Evolutionary conservation across 2,329 filamentous ascomycete genomes (phyloP), one percentile per base, ranked within the genome.

Genomic region (Pestalotiopsis sp.): DNA sequence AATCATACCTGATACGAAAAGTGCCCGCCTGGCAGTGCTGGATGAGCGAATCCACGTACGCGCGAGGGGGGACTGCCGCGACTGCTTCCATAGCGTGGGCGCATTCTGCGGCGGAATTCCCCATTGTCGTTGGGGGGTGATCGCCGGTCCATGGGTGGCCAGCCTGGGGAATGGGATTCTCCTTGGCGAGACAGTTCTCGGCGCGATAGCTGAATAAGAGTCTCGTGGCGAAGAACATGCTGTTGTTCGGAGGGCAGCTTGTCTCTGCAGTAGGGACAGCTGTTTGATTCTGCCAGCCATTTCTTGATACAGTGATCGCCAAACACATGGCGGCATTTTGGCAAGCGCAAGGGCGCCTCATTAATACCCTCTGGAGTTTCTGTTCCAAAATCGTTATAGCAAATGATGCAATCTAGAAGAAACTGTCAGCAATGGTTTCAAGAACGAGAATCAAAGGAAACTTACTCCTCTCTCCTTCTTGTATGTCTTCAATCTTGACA

Each of bases 251-350:
- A 85, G 2, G 83, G 86, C 26, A 91, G 79, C 72, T 89, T 88
- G 70, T 88, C 84, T 30, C 89, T 85, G 75, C 89, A 91, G 72
- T 90, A 90, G 0, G 89, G 89, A 71, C 89, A 91, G 66, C 82
- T 89, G 71, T 89, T 84, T 1, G 86, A 86, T 59, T 90, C 86
- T 65, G 87, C 82, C 56, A 91, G 84, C 89, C 89, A 91, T 71
- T 87, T 89, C 75, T 86, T 88, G 70, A 91, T 88, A 75, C 89
- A 91, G 71, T 85, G 82, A 67, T 89, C 83, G 20, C 89, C 89
- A 75, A 91, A 91, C 6, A 91, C 76, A 71, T 91, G 89, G 71
- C 86, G 88, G 80, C 89, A 91, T 71, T 83, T 85, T 2, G 89
- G 88, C 20, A 91, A 76, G 22, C 86, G 85, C 17, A 90, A 75